Conservation (phyloP, 805 yeast genomes). For the Lachancea thermotolerans region DNA sequence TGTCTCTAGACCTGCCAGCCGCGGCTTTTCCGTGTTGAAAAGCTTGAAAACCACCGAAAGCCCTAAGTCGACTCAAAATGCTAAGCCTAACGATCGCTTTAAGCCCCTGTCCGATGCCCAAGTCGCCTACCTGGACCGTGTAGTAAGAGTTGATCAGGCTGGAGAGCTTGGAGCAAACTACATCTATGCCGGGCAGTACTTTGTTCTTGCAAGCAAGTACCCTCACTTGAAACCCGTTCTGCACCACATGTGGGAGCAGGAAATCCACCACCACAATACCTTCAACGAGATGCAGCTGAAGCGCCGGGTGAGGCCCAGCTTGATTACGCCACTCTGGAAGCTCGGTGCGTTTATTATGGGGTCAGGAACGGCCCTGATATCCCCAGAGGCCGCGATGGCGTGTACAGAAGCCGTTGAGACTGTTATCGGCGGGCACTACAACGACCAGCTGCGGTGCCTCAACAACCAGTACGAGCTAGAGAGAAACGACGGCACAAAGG, state of each 20-base stretch:
- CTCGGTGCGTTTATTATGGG: slow-evolving; percentile 86
- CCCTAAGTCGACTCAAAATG: neutral
- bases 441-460: slow-evolving; percentile 75
- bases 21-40: slow-evolving; percentile 2
- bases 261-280: slow-evolving; percentile 80
- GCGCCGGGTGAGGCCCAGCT: slow-evolving; percentile 83
- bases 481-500: slow-evolving; percentile 28
- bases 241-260: slow-evolving; percentile 98
- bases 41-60: neutral
- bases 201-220: slow-evolving; percentile 59
- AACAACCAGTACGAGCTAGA: slow-evolving; percentile 55
- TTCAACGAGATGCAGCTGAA: slow-evolving; percentile 70
- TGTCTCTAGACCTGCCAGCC: neutral
- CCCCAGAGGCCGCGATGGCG: slow-evolving; percentile 98
- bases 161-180: slow-evolving; percentile 96
- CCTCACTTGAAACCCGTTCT: slow-evolving; percentile 76
- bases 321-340: slow-evolving; percentile 91
- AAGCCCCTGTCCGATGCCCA: slow-evolving; percentile 43
- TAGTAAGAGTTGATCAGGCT: slow-evolving; percentile 91
- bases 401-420: slow-evolving; percentile 99
- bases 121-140: slow-evolving; percentile 62
- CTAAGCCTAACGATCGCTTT: slow-evolving; percentile 12
- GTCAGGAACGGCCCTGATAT: slow-evolving; percentile 72
- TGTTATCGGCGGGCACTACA: slow-evolving; percentile 94
- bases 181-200: slow-evolving; percentile 86